phyloP scores from a whole-genome alignment of 1,139 yeast genomes.

The Saccharomycopsis crataegensis region DNA sequence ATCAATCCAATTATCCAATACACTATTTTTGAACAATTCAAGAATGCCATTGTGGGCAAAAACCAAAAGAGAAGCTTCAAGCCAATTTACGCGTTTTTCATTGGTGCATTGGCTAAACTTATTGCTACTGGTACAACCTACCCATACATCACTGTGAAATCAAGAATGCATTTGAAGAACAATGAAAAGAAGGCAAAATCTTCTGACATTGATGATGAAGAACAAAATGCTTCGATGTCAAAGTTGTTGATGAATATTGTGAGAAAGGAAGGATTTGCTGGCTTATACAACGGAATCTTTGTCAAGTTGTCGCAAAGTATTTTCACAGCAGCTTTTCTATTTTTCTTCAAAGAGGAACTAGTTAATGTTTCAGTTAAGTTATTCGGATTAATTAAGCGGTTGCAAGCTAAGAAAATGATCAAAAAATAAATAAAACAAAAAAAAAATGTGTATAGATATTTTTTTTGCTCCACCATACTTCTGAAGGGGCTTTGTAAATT shows the following conservation, averaged over 20 bases:
- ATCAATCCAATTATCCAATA: constrained; percentile 87
- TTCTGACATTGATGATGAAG: constrained; percentile 13
- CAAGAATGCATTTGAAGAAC: constrained; percentile 74
- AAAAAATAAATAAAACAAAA: not conserved
- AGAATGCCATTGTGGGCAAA: constrained; percentile 52
- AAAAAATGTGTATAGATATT: too few species aligned
- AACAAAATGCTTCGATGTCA: constrained; percentile 21
- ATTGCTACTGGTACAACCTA: constrained; percentile 82
- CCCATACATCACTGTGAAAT: constrained; percentile 84
- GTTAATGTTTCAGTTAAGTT: constrained; percentile 36
- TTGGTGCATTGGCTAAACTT: constrained; percentile 87
- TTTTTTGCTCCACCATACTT: not conserved
- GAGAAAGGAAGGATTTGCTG: constrained; percentile 44
- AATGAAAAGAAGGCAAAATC: constrained; percentile 23
- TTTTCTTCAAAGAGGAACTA: constrained; percentile 85
- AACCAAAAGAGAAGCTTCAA: constrained; percentile 38
- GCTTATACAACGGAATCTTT: constrained; percentile 74
- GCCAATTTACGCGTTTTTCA: constrained; percentile 67
- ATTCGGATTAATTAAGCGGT: constrained; percentile 33
- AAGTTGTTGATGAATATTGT: constrained; percentile 36
- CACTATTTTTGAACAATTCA: constrained; percentile 82
- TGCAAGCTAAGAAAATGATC: not conserved
- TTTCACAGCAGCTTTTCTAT: constrained; percentile 81
- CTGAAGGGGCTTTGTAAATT: not conserved
- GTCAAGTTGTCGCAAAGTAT: constrained; percentile 81